These are phyloP conservation scores for Trichoderma asperelloides DNA, from an alignment of 495 filamentous ascomycete genomes.

Conservation along the genomic window DNA sequence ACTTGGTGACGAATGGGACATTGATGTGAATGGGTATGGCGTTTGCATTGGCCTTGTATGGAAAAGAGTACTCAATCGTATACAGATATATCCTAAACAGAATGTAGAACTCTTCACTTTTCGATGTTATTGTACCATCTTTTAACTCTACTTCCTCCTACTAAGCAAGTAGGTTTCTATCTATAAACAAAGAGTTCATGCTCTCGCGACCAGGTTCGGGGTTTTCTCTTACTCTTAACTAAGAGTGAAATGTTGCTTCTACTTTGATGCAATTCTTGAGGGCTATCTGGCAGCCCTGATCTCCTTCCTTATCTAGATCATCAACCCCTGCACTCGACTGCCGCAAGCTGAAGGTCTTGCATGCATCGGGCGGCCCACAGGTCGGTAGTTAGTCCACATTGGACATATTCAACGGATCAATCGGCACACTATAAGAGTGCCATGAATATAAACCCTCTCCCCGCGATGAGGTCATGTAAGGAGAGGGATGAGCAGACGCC, in stretches of 20 bases:
- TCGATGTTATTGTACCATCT: background rate
- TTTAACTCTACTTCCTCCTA: background rate
- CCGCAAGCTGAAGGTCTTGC: background rate
- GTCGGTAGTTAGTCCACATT: background rate
- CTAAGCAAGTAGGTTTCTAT: background rate
- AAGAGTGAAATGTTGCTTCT: background rate
- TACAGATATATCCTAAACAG: background rate
- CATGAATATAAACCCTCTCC: background rate
- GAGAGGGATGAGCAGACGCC: background rate
- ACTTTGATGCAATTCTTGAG: background rate
- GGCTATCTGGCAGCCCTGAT: background rate
- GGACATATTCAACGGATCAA: background rate
- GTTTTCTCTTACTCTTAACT: background rate
- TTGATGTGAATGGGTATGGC: background rate
- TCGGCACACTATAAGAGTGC: background rate
- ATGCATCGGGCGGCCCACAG: background rate
- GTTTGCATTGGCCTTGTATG: background rate
- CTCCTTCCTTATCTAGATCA: background rate
- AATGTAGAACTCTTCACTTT: background rate
- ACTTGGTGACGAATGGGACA: background rate
- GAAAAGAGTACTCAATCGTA: background rate
- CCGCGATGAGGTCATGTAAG: background rate
- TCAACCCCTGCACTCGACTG: background rate
- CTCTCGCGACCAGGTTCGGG: background rate
- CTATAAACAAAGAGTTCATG: background rate